phyloP scores from a whole-genome alignment of 148 eudicot species.

The Agrostemma githago region DNA sequence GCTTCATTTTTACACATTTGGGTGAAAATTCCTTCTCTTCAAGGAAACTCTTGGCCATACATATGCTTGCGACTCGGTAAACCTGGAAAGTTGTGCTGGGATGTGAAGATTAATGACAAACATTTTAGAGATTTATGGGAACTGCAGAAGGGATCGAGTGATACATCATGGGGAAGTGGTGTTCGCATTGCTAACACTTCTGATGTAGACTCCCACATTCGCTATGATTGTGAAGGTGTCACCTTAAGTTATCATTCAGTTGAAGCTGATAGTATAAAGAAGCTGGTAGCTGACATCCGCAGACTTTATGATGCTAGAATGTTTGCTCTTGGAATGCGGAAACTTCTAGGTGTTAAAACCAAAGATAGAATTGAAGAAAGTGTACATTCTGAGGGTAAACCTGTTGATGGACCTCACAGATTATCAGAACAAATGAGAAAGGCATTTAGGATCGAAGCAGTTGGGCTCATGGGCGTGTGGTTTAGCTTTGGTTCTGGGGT shows the following conservation, averaged over 20 bases:
- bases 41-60: slow-evolving; percentile 70
- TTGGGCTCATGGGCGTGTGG: slow-evolving; percentile 94
- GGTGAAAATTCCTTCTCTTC: slow-evolving; percentile 77
- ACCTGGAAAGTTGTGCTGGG: slow-evolving; percentile 97
- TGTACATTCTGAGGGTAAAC: slow-evolving; percentile 45
- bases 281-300: slow-evolving; percentile 85
- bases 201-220: slow-evolving; percentile 88
- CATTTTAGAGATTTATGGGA: slow-evolving; percentile 95
- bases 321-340: slow-evolving; percentile 93
- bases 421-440: slow-evolving; percentile 81
- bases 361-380: slow-evolving; percentile 68
- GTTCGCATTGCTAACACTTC: slow-evolving; percentile 90
- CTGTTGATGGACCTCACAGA: slow-evolving; percentile 54
- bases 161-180: slow-evolving; percentile 85
- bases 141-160: slow-evolving; percentile 76
- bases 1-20: slow-evolving; percentile 75
- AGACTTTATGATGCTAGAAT: slow-evolving; percentile 85
- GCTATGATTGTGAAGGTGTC: slow-evolving; percentile 89
- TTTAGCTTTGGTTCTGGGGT: slow-evolving; percentile 91
- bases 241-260: slow-evolving; percentile 77
- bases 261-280: slow-evolving; percentile 85
- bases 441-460: slow-evolving; percentile 90
- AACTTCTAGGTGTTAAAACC: slow-evolving; percentile 64
- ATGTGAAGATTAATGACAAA: slow-evolving; percentile 87
- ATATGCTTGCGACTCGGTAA: slow-evolving; percentile 86